Evolutionary conservation across 495 filamentous ascomycete genomes (phyloP), one percentile per base, ranked within the genome.

Genomic region (Penicillium paxilli): DNA sequence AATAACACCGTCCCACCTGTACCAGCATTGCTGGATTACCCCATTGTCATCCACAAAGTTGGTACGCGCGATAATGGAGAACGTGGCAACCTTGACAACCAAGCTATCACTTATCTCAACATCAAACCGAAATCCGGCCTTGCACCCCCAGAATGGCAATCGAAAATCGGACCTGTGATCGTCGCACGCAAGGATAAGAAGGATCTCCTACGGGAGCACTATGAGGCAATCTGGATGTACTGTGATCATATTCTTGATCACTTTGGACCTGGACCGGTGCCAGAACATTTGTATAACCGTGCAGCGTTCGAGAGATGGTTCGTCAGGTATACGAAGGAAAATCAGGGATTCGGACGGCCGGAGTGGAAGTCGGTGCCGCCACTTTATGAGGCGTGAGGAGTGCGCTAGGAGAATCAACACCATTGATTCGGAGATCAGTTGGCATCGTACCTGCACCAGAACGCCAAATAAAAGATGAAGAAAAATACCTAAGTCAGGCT

Each of bases 221-320:
- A 26, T 14, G 23, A 47, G 44, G 44, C 44, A n/a, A 47, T 47
- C 44, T 47, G 21, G 21, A 47, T 47, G 44, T 47, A 47, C 44
- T 12, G 4, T 12, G 44, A 47, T 25, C 23, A 28, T 11, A n/a
- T 30, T 23, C 21, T 47, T 30, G 44, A 47, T 47, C 10, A 26
- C 5, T 47, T 30, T 25, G 44, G 44, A 7, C 5, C 26, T 16
- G 21, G 21, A 8, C 4, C 26, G 14, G 21, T 24, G 14, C 44
- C 44, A 12, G 23, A 12, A 8, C 44, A 28, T 14, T 25, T 47
- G 20, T 47, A 42, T 28, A 38, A 38, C 35, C 35, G 35, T 7
- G 2, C n/a, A 19, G 35, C 17, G 17, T 38, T 38, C 17, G 35
- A 38, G 4, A 12, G 35, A 16, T 38, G 35, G 11, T 38, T 38